Evolutionary conservation across 164 flowering plant genomes (phyloP).

Genomic region (Cinnamomum micranthum): DNA sequence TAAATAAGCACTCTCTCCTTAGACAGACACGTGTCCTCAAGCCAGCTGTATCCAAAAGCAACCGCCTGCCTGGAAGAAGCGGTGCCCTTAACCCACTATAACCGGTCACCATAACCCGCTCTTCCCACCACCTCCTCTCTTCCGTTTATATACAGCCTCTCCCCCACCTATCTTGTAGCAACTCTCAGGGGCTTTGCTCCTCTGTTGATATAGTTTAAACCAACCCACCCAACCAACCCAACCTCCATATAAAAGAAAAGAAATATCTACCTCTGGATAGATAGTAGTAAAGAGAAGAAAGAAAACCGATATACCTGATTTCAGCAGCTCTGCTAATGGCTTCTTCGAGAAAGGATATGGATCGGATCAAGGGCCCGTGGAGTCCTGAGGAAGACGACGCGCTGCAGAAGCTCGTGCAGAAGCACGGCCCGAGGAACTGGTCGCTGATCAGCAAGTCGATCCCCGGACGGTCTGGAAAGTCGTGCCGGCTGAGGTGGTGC

Average conservation of each 20-base stretch:
- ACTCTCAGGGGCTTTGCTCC: conserved; percentile 13
- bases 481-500: conserved; percentile 87
- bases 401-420: conserved; percentile 52
- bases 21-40: conserved; percentile 45
- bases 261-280: not conserved
- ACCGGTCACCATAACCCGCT: conserved; percentile 39
- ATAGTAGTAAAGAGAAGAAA: not conserved
- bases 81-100: conserved; percentile 20
- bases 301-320: not conserved
- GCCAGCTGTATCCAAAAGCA: conserved; percentile 59
- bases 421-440: conserved; percentile 88
- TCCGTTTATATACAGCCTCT: conserved; percentile 16
- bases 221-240: conserved; percentile 11
- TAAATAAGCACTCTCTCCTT: conserved; percentile 1
- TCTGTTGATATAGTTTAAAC: too few species aligned
- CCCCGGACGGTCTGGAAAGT: conserved; percentile 87
- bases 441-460: conserved; percentile 74
- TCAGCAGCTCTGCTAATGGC: not conserved
- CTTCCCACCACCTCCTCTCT: conserved; percentile 30
- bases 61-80: conserved; percentile 42
- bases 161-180: conserved; percentile 12
- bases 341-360: conserved; percentile 34
- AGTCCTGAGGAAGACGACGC: conserved; percentile 83
- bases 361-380: conserved; percentile 96
- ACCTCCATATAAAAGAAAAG: not conserved